Percentiles rank a stretch among this genome's conserved stretches.
Conservation (phyloP, 2,329 filamentous ascomycete species). For the Sarocladium oryzae region DNA sequence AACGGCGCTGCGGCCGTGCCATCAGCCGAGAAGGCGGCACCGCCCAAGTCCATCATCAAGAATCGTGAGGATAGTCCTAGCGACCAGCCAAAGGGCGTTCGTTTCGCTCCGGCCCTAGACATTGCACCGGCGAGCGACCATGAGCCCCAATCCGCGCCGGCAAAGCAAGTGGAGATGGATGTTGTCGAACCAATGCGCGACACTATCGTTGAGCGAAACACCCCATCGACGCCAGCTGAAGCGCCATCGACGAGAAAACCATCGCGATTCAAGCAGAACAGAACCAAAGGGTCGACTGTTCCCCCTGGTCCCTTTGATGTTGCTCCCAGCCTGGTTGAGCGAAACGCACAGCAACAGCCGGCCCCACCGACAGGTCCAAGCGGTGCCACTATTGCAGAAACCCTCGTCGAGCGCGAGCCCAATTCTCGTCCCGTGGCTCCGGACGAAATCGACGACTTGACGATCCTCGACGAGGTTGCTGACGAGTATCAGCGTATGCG, state of each 20-base stretch:
- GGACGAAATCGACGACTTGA: constrained; percentile 61
- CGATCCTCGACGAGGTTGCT: constrained; percentile 71
- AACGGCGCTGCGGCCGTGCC: constrained; percentile 19
- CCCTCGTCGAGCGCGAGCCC: constrained; percentile 48
- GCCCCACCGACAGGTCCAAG: constrained; percentile 42
- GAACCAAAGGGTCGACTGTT: constrained; percentile 16
- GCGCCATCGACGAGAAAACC: constrained; percentile 30
- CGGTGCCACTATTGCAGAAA: constrained; percentile 52
- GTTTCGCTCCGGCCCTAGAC: constrained; percentile 71
- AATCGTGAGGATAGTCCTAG: constrained; percentile 18
- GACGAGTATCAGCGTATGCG: constrained; percentile 77
- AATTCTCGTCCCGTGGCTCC: constrained; percentile 29
- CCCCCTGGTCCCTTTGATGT: constrained; percentile 39
- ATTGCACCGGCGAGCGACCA: constrained; percentile 44
- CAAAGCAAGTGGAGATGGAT: constrained; percentile 21
- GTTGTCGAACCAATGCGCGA: constrained; percentile 45
- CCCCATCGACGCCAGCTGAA: constrained; percentile 15
- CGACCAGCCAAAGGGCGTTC: constrained; percentile 56
- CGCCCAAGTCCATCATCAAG: constrained; percentile 27
- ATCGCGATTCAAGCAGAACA: constrained; percentile 47
- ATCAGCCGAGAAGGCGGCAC: constrained; percentile 17
- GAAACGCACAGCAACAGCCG: constrained; percentile 29
- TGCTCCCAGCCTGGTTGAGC: constrained; percentile 32
- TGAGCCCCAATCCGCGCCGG: constrained; percentile 11
- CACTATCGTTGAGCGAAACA: constrained; percentile 39